phyloP scores from a whole-genome alignment of 179 eudicot genomes.

The Silene coronaria region DNA sequence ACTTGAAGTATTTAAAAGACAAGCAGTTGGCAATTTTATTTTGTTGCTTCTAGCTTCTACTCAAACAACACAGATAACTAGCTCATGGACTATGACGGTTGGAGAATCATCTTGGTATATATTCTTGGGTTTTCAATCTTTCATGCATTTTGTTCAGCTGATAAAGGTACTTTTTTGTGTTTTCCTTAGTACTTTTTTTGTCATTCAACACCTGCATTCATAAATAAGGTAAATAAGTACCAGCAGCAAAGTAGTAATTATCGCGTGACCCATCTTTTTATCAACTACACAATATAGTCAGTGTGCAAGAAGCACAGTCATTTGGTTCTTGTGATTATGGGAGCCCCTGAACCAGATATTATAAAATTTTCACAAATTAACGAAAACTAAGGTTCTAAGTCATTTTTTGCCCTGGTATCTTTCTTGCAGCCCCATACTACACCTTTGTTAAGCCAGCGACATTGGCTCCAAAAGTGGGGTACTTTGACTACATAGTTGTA shows the following conservation, averaged over 20 bases:
- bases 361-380: not conserved
- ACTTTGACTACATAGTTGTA: slow-evolving; percentile 65
- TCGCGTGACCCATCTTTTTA: slow-evolving; percentile 20
- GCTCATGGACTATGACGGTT: slow-evolving; percentile 29
- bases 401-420: not conserved
- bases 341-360: not conserved
- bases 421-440: slow-evolving; percentile 57
- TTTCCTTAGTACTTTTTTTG: not conserved
- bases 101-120: slow-evolving; percentile 18
- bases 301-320: slow-evolving; percentile 14
- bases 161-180: slow-evolving; percentile 25
- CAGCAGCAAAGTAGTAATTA: not conserved
- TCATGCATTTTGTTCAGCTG: slow-evolving; percentile 27
- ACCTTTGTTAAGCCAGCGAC: slow-evolving; percentile 62
- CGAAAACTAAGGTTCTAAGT: not conserved
- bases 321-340: slow-evolving; percentile 19
- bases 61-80: slow-evolving; percentile 12
- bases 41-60: slow-evolving; percentile 17
- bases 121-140: slow-evolving; percentile 24
- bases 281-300: slow-evolving; percentile 10
- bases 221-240: slow-evolving; percentile 6
- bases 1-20: slow-evolving; percentile 28
- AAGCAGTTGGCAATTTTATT: slow-evolving; percentile 20
- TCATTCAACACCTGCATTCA: not conserved
- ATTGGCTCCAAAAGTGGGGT: slow-evolving; percentile 44